Conservation (phyloP, 1,284 basidiomycete species). For the Naganishia liquefaciens region DNA sequence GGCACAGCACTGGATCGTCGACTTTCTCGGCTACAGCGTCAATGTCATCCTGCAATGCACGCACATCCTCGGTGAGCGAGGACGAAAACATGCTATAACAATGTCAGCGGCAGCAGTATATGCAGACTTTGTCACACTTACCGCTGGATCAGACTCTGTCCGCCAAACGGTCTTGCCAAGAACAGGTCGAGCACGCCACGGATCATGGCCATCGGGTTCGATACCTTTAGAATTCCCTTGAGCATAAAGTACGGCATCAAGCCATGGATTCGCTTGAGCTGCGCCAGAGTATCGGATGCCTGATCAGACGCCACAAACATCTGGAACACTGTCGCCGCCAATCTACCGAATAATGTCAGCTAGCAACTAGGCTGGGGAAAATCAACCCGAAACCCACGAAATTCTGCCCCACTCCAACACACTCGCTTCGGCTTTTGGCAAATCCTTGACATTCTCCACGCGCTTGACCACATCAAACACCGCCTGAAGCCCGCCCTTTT, state of each 20-base stretch:
- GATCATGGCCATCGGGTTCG: constrained; percentile 96
- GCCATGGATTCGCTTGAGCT: constrained; percentile 89
- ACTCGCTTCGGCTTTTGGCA: constrained; percentile 83
- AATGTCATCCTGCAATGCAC: constrained; percentile 78
- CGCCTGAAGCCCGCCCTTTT: constrained; percentile 81
- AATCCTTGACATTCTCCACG: constrained; percentile 72
- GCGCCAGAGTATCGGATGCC: constrained; percentile 82
- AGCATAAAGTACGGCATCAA: constrained; percentile 98
- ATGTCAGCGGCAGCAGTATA: not conserved
- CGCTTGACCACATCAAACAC: constrained; percentile 85
- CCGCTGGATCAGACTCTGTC: constrained; percentile 85
- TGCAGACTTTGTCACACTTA: constrained; percentile 45
- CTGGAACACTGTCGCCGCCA: constrained; percentile 95
- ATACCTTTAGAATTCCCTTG: constrained; percentile 86
- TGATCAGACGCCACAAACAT: constrained; percentile 90
- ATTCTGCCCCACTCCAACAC: constrained; percentile 96
- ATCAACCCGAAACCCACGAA: constrained; percentile 64
- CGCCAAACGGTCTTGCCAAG: constrained; percentile 96
- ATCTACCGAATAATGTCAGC: constrained; percentile 53
- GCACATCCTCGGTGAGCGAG: constrained; percentile 84
- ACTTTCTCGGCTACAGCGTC: constrained; percentile 82
- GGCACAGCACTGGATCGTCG: constrained; percentile 80
- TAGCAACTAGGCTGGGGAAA: not conserved
- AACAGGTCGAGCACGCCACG: constrained; percentile 88
- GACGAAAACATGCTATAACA: constrained; percentile 83